Evolutionary conservation across 1,284 basidiomycete species (phyloP).

Genomic region (Sanghuangporus baumii): DNA sequence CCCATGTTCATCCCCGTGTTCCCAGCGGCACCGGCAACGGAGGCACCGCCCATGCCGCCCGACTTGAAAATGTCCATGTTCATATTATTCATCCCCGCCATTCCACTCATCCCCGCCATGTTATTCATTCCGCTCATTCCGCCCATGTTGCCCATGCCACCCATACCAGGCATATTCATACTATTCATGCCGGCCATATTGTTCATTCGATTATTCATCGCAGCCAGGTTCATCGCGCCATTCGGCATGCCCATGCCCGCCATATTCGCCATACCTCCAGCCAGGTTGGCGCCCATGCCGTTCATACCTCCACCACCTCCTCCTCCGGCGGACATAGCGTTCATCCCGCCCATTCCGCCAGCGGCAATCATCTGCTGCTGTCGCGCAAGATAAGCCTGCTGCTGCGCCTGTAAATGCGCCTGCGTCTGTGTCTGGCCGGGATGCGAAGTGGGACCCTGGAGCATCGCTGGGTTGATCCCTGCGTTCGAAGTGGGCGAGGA

Average conservation of each 20-base stretch:
- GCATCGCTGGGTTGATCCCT: slow-evolving; percentile 17
- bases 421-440: neutral
- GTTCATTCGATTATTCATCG: neutral
- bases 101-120: neutral
- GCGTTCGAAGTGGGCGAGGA: neutral
- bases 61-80: slow-evolving; percentile 3
- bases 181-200: neutral
- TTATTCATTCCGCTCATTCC: neutral
- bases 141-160: neutral
- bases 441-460: slow-evolving; percentile 4
- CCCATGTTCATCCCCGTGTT: neutral
- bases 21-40: neutral
- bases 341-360: slow-evolving; percentile 2
- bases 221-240: neutral
- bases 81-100: slow-evolving; percentile 9
- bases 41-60: neutral
- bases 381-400: slow-evolving; percentile 15
- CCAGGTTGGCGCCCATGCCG: neutral
- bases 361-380: slow-evolving; percentile 14
- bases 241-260: slow-evolving; percentile 9
- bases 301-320: slow-evolving; percentile 1
- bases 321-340: neutral
- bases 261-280: neutral
- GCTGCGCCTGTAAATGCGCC: neutral
- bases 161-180: neutral